These are phyloP conservation scores for Saccharata proteae DNA, from an alignment of 2,329 filamentous ascomycete genomes.

Conservation along the genomic window DNA sequence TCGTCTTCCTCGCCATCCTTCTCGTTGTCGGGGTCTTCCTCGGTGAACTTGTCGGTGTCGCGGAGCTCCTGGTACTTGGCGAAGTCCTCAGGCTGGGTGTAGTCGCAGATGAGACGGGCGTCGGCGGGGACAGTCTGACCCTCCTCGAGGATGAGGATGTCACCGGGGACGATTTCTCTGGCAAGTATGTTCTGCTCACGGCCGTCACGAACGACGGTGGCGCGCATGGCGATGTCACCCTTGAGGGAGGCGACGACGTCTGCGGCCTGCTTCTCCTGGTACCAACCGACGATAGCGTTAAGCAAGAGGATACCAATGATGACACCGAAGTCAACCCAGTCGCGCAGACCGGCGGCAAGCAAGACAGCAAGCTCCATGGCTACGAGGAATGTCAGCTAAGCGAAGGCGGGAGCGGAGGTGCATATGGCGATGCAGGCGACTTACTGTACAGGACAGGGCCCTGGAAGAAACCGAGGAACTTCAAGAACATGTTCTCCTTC, in stretches of 20 bases:
- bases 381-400: constrained; percentile 16
- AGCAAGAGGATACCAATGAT: constrained; percentile 64
- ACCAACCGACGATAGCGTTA: constrained; percentile 67
- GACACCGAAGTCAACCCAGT: constrained; percentile 69
- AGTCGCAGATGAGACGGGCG: constrained; percentile 60
- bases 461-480: constrained; percentile 65
- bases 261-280: constrained; percentile 70
- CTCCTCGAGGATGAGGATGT: constrained; percentile 64
- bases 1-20: constrained; percentile 42
- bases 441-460: constrained; percentile 67
- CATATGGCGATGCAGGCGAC: constrained; percentile 17
- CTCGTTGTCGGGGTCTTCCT: constrained; percentile 48
- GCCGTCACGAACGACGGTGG: constrained; percentile 55
- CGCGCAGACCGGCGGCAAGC: constrained; percentile 59
- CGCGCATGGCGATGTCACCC: constrained; percentile 68
- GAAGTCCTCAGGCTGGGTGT: constrained; percentile 54
- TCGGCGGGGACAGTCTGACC: constrained; percentile 60
- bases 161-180: constrained; percentile 63
- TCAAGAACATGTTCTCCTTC: constrained; percentile 63
- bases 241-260: constrained; percentile 64
- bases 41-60: constrained; percentile 38
- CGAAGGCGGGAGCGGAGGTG: constrained; percentile 9
- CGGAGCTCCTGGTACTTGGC: constrained; percentile 54
- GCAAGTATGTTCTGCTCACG: constrained; percentile 57
- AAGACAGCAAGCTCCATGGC: constrained; percentile 69